Conservation (phyloP, 2,329 filamentous ascomycete genomes). For the Pseudocercospora musae region DNA sequence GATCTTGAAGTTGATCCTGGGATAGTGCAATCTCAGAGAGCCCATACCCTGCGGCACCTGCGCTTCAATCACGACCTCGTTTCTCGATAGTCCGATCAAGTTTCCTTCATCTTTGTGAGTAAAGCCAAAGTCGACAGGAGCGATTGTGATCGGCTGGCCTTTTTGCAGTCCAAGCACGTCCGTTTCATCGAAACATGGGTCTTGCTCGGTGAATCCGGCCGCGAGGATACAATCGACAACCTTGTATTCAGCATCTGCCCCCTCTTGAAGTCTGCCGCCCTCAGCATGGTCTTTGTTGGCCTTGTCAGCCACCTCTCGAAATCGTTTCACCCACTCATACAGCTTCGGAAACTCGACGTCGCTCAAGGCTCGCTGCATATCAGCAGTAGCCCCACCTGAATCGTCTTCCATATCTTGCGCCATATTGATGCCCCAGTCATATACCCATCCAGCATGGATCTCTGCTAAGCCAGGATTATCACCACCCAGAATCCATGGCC, state of each 20-base stretch:
- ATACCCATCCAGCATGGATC: constrained; percentile 21
- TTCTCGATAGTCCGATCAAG: constrained; percentile 13
- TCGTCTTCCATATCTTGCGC: constrained; percentile 9
- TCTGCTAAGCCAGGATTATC: constrained; percentile 19
- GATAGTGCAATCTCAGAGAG: constrained; percentile 19
- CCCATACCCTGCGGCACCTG: constrained; percentile 11
- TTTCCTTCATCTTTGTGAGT: constrained; percentile 19
- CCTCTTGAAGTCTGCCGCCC: constrained; percentile 12
- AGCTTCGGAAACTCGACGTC: constrained; percentile 14
- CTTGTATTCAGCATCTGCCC: constrained; percentile 11
- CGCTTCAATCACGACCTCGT: constrained; percentile 20
- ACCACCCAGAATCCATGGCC: constrained; percentile 20
- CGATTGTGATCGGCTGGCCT: constrained; percentile 15
- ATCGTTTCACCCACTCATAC: constrained; percentile 18
- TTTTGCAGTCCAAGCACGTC: constrained; percentile 16
- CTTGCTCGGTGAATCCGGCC: constrained; percentile 7
- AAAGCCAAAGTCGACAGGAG: constrained; percentile 21
- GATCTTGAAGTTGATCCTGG: constrained; percentile 24
- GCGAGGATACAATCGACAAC: constrained; percentile 17
- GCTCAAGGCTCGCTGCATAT: constrained; percentile 13
- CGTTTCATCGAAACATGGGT: constrained; percentile 5
- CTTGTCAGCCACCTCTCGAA: constrained; percentile 6
- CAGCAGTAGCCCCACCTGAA: constrained; percentile 4
- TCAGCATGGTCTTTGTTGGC: constrained; percentile 7
- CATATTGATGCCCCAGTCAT: constrained; percentile 19